Evolutionary conservation across 1,284 basidiomycete species (phyloP), one percentile per base, ranked within the genome.

Genomic region (Xerocomus minutiporus): DNA sequence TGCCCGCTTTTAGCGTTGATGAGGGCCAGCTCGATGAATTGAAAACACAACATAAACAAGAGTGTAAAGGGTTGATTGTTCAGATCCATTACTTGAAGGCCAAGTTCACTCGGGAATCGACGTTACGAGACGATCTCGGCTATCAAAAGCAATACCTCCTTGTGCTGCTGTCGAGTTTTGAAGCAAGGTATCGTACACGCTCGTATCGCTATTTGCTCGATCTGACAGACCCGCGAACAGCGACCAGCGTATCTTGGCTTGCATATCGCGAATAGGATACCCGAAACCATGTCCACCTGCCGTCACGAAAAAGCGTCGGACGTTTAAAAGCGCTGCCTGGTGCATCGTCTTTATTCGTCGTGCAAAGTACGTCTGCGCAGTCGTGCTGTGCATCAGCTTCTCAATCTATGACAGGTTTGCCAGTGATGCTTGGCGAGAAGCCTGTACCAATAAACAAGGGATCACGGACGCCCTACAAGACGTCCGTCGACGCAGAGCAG

Each of bases 71-170:
- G 12, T 74, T 95, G 20, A 80, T 95, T 53, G 80, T 91, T 4
- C 89, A 97, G 67, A 94, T 97, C 58, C 81, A 81, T 46, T 97
- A 97, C 71, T 79, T 98, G 58, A 96, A 98, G 69, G 87, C 89
- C 45, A 93, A 93, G 66, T 95, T 88, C 70, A 88, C 82, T 1
- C 80, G 96, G 32, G 96, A 99, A 72, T 82, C 85, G 23, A 78
- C 80, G 1, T 82, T 96, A 72, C 81, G 95, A n/a, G 78, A 77
- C 51, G 86, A 88, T 59, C 74, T 98, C 43, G 76, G 80, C 4
- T 86, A 93, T 64, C 96, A 98, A 73, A 99, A 99, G 68, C 75
- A 80, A 48, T 96, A 95, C 64, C 71, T 90, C 25, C 71, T 90
- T 8, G 71, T 81, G 8, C 71, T 90, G 31, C 66, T 91, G 31